These are phyloP conservation scores for Cokeromyces recurvatus DNA, from an alignment of 371 early-diverging fungal genomes.

Conservation along the genomic window DNA sequence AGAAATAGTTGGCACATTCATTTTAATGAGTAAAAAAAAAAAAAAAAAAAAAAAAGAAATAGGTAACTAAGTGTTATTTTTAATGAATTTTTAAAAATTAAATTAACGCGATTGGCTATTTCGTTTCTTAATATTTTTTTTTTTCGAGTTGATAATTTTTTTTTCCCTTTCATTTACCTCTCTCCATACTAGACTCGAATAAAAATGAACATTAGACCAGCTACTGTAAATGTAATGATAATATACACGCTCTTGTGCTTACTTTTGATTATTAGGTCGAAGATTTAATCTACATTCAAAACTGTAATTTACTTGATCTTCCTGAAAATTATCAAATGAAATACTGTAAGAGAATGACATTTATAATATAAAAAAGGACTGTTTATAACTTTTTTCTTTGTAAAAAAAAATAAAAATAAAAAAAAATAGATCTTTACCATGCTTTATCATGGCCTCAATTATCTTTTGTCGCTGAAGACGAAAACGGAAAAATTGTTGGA, in stretches of 20 bases:
- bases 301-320: constrained; percentile 93
- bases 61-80: no score
- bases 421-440: constrained; percentile 82
- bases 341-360: constrained; percentile 63
- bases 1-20: neutral
- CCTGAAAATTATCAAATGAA: constrained; percentile 99
- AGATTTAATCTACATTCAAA: constrained; percentile 86
- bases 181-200: no score
- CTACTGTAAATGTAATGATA: constrained; percentile 64
- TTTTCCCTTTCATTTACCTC: no score
- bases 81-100: no score
- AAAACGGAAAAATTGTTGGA: constrained; percentile 88
- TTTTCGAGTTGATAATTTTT: no score
- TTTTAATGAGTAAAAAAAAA: neutral
- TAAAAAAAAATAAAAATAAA: neutral
- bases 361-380: neutral
- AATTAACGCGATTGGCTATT: no score
- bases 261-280: constrained; percentile 44
- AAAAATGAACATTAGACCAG: constrained; percentile 63
- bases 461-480: constrained; percentile 92
- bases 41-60: neutral
- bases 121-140: no score
- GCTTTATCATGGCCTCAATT: constrained; percentile 95
- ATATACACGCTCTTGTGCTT: no score
- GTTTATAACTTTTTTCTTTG: neutral